Conservation (phyloP, 129 eudicot species). For the carrot (Daucus carota) region DNA sequence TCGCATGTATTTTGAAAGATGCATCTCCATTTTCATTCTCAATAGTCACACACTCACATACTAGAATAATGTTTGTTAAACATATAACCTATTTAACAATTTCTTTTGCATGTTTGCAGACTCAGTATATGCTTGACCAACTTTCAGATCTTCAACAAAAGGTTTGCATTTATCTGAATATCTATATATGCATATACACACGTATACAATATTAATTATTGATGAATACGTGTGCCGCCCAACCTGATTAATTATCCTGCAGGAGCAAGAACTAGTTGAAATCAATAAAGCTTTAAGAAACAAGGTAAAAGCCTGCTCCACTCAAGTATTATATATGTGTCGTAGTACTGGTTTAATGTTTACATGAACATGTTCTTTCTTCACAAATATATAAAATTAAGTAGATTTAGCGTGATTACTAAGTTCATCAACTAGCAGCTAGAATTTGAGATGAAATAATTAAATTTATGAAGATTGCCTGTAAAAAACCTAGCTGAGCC, state of each 20-base stretch:
- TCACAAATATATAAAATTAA: too few species aligned
- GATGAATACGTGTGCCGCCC: not conserved
- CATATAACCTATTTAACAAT: not conserved
- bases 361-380: not conserved
- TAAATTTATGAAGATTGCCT: too few species aligned
- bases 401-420: not conserved
- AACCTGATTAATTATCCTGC: not conserved
- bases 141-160: slow-evolving; percentile 43
- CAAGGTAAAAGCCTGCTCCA: slow-evolving; percentile 22
- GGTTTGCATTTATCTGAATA: slow-evolving; percentile 16
- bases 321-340: not conserved
- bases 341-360: not conserved
- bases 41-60: not conserved
- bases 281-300: slow-evolving; percentile 29
- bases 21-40: not conserved
- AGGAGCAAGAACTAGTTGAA: slow-evolving; percentile 41
- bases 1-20: not conserved
- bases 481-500: too few species aligned
- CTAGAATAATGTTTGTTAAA: not conserved
- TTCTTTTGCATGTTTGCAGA: slow-evolving; percentile 20
- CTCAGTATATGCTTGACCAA: slow-evolving; percentile 39
- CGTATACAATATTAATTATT: not conserved
- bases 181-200: too few species aligned
- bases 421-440: not conserved
- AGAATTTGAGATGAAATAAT: not conserved